Evolutionary conservation across 164 flowering plant genomes (phyloP).

Genomic region (Chimonanthus salicifolius): DNA sequence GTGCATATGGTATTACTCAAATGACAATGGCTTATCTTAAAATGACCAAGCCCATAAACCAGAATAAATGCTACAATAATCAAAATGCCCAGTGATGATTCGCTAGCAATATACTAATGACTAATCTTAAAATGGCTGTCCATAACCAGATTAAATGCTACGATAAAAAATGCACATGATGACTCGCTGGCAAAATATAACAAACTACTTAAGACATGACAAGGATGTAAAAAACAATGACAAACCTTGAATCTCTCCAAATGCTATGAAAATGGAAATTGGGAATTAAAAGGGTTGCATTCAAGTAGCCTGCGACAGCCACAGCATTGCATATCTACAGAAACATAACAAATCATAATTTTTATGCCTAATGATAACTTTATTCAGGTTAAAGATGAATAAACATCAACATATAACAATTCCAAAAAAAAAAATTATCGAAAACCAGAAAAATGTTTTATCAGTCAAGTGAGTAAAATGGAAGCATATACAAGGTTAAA

Average conservation of each 20-base stretch:
- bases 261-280: slow-evolving; percentile 91
- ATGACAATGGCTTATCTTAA: too few relatives aligned
- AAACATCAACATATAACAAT: slow-evolving; percentile 8
- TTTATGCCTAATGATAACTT: not conserved
- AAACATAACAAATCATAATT: slow-evolving; percentile 13
- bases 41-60: too few relatives aligned
- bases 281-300: slow-evolving; percentile 94
- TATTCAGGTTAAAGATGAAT: not conserved
- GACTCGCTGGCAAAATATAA: not conserved
- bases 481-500: slow-evolving; percentile 3
- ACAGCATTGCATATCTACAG: slow-evolving; percentile 98
- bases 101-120: too few relatives aligned
- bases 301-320: slow-evolving; percentile 92
- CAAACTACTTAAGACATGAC: not conserved
- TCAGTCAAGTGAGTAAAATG: not conserved
- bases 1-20: too few relatives aligned
- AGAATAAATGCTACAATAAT: too few relatives aligned
- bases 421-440: not conserved
- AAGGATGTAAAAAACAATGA: not conserved
- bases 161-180: not conserved
- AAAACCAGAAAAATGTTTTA: not conserved
- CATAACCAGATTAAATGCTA: not conserved
- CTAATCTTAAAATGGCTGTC: not conserved
- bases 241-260: slow-evolving; percentile 96
- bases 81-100: too few relatives aligned